phyloP scores from a whole-genome alignment of 208 protist genomes.

The Borovskyia barvae region DNA sequence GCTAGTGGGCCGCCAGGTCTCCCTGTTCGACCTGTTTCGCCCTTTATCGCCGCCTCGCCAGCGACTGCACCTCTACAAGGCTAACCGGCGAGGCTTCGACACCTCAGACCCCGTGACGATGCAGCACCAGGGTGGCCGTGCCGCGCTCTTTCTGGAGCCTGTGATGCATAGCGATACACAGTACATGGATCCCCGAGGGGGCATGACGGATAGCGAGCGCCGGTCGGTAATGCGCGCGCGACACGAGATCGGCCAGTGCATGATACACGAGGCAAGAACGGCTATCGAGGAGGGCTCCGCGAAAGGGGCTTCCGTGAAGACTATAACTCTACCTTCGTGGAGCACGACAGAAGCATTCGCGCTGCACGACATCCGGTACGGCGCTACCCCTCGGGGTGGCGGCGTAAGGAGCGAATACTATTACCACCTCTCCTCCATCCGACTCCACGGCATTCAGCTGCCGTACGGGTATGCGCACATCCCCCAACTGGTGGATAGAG shows the following conservation, averaged over 20 bases:
- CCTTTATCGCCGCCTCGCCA: constrained; percentile 26
- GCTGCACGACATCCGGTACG: constrained; percentile 4
- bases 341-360: constrained; percentile 5
- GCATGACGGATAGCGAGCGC: neutral
- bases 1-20: constrained; percentile 33
- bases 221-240: neutral
- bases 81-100: neutral
- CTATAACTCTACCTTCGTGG: constrained; percentile 1
- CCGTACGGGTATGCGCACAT: constrained; percentile 27
- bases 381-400: neutral
- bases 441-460: constrained; percentile 20
- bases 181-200: neutral
- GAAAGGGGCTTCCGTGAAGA: neutral
- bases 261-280: neutral
- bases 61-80: neutral
- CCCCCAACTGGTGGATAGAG: constrained; percentile 19
- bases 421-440: constrained; percentile 10
- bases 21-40: constrained; percentile 46
- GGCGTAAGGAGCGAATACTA: constrained; percentile 22
- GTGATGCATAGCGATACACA: constrained; percentile 17
- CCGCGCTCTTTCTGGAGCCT: constrained; percentile 21
- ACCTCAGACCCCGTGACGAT: neutral
- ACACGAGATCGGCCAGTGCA: constrained; percentile 3
- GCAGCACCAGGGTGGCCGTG: neutral
- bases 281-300: neutral